phyloP scores from a whole-genome alignment of 2,329 filamentous ascomycete species.

The Ascochyta pisi region DNA sequence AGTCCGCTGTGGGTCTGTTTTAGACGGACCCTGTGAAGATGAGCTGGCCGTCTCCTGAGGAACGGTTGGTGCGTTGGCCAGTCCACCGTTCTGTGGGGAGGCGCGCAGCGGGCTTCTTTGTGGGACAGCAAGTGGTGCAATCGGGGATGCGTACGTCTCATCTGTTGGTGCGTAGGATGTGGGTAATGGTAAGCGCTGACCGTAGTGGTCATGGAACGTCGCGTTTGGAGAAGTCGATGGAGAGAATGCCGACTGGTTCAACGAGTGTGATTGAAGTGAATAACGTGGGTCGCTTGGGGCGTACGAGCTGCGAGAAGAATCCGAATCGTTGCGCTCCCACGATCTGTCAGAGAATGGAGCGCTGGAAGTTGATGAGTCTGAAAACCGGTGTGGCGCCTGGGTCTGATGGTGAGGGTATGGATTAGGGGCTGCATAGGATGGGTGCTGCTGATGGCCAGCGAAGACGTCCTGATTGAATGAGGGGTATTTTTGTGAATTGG shows the following conservation, averaged over 20 bases:
- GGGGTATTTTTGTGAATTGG: conserved; percentile 8
- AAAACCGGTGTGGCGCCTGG: conserved; percentile 27
- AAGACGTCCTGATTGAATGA: conserved; percentile 29
- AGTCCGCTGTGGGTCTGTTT: neutral
- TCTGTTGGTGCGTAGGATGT: conserved; percentile 12
- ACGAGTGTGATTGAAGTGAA: conserved; percentile 2
- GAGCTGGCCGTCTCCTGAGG: neutral
- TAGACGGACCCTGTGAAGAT: neutral
- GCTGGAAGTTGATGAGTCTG: conserved; percentile 32
- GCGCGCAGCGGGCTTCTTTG: conserved; percentile 11
- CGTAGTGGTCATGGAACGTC: conserved; percentile 4
- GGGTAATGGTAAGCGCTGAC: neutral
- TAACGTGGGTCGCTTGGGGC: conserved; percentile 7
- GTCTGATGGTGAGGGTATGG: neutral
- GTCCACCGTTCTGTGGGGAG: neutral
- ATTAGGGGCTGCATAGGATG: neutral
- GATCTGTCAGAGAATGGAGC: conserved; percentile 39
- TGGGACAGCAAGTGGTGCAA: conserved; percentile 25
- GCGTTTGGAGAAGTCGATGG: conserved; percentile 2
- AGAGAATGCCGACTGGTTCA: conserved; percentile 1
- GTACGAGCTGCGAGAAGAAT: conserved; percentile 33
- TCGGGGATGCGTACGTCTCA: conserved; percentile 13
- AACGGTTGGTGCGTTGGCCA: neutral
- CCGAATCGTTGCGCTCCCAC: conserved; percentile 35
- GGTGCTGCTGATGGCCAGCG: conserved; percentile 17